Percentiles rank a stretch among this genome's conserved stretches.
Evolutionary conservation across 2,329 filamentous ascomycete genomes (phyloP).

Genomic region (Sarocladium strictum): DNA sequence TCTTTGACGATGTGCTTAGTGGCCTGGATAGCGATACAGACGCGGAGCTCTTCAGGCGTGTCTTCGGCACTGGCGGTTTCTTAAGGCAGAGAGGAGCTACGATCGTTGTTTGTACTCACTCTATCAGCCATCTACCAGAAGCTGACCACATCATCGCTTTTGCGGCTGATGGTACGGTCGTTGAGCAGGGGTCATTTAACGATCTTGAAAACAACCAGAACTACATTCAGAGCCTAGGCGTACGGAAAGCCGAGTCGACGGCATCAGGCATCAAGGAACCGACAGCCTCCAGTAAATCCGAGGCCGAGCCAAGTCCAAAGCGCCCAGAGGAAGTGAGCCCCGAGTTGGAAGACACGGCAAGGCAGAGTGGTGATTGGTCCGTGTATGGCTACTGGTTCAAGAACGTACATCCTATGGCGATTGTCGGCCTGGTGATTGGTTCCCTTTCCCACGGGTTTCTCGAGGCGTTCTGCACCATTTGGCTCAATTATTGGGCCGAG

Average conservation of each 20-base stretch:
- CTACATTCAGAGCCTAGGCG: constrained; percentile 31
- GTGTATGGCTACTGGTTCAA: constrained; percentile 30
- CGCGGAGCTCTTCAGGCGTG: constrained; percentile 32
- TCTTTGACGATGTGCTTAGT: constrained; percentile 41
- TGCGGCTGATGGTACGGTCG: constrained; percentile 30
- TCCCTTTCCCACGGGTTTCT: constrained; percentile 20
- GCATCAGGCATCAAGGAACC: too few relatives aligned
- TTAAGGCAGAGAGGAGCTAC: constrained; percentile 31
- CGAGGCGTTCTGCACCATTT: constrained; percentile 26
- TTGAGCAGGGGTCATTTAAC: constrained; percentile 32
- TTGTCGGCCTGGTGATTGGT: constrained; percentile 16
- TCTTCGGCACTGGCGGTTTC: constrained; percentile 36
- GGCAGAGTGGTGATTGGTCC: constrained; percentile 24
- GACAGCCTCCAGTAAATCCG: too few relatives aligned
- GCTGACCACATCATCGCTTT: constrained; percentile 44
- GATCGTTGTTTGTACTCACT: constrained; percentile 33
- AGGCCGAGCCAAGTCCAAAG: background rate
- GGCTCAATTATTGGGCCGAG: constrained; percentile 36
- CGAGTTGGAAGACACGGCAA: constrained; percentile 17
- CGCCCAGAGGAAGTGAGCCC: background rate
- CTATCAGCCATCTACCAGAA: constrained; percentile 23
- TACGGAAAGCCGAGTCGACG: constrained; percentile 13
- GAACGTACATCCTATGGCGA: constrained; percentile 17
- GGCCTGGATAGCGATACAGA: constrained; percentile 39
- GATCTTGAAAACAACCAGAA: constrained; percentile 25